Evolutionary conservation across 768 basidiomycete species (phyloP).

Genomic region (Boletellus ananas): DNA sequence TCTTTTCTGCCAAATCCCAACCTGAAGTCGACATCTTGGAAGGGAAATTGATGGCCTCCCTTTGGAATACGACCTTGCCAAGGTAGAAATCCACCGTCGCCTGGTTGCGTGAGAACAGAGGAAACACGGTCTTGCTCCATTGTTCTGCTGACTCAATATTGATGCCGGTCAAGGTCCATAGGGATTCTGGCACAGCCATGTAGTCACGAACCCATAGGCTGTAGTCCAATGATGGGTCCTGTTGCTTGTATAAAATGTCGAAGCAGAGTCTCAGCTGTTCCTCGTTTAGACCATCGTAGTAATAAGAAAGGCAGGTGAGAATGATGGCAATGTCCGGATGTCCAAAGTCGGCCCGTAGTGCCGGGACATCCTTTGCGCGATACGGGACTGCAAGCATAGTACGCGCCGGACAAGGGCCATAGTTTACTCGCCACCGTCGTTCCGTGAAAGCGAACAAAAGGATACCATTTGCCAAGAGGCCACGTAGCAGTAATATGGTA

Average conservation of each 20-base stretch:
- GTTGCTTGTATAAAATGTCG: conserved; percentile 1
- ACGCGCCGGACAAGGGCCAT: conserved; percentile 7
- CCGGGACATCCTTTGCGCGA: conserved; percentile 25
- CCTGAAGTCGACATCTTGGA: too few species aligned
- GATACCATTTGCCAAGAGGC: conserved; percentile 25
- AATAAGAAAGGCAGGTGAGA: too few species aligned
- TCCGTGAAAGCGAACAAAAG: conserved; percentile 20
- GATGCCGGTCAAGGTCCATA: conserved; percentile 33
- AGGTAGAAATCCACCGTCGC: too few species aligned
- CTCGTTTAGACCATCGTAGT: conserved; percentile 16
- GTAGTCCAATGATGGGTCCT: conserved; percentile 19
- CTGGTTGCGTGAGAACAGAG: too few species aligned
- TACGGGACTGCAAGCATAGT: conserved; percentile 27
- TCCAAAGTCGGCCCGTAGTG: conserved; percentile 25
- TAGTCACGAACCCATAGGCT: conserved; percentile 18
- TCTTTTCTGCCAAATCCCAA: too few species aligned
- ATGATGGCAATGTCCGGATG: too few species aligned
- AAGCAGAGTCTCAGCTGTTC: background rate
- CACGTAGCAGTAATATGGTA: conserved; percentile 30
- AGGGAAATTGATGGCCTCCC: too few species aligned
- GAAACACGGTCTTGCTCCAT: too few species aligned
- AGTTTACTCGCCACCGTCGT: conserved; percentile 26
- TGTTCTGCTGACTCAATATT: too few species aligned
- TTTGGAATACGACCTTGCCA: too few species aligned
- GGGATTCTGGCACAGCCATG: conserved; percentile 24